Percentiles rank a stretch among this genome's conserved stretches.
These are phyloP conservation scores for Lactifluus subvellereus DNA, from an alignment of 768 basidiomycete species.

Conservation along the genomic window DNA sequence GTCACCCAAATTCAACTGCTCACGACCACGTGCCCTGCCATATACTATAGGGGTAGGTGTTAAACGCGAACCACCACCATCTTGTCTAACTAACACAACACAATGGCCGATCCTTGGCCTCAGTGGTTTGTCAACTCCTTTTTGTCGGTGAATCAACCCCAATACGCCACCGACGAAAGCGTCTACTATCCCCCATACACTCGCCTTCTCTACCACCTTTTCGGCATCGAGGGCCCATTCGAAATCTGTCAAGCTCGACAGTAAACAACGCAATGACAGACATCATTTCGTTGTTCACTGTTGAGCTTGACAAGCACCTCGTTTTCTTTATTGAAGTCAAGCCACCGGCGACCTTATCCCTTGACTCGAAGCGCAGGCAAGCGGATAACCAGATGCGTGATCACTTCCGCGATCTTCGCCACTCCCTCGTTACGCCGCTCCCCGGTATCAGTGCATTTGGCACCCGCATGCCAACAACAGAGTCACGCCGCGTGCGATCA, in stretches of 20 bases:
- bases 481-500: neutral
- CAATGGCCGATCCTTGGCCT: neutral
- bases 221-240: constrained; percentile 1
- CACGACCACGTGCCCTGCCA: too few relatives aligned
- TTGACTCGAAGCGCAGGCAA: neutral
- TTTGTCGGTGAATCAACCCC: neutral
- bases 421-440: neutral
- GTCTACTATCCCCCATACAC: neutral
- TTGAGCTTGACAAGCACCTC: neutral
- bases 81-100: too few relatives aligned
- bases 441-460: neutral
- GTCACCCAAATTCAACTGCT: too few relatives aligned
- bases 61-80: too few relatives aligned
- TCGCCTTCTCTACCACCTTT: constrained; percentile 1
- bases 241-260: neutral
- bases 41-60: too few relatives aligned
- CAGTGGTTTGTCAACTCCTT: neutral
- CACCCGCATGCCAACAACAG: neutral
- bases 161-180: neutral
- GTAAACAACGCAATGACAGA: neutral
- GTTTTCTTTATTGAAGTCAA: neutral
- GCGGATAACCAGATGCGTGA: neutral
- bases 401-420: neutral
- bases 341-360: neutral
- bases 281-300: neutral